Percentiles rank a stretch among this genome's conserved stretches.
These are phyloP conservation scores for Emmonsia crescens DNA, from an alignment of 2,329 filamentous ascomycete species.

Conservation along the genomic window DNA sequence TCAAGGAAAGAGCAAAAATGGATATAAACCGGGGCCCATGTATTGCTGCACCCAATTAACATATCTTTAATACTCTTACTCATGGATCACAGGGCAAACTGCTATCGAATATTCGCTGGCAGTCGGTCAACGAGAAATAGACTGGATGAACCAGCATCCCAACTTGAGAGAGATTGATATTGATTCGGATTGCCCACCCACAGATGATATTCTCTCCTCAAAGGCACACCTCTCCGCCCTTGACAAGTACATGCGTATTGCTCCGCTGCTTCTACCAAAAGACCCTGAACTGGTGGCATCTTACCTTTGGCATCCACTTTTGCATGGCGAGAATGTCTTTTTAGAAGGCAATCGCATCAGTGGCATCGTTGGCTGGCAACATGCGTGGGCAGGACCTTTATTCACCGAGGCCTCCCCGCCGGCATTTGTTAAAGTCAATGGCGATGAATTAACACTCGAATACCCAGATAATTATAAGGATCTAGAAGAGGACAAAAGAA, in stretches of 20 bases:
- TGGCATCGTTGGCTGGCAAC: constrained; percentile 17
- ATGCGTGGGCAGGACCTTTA: neutral
- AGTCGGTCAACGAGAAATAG: constrained; percentile 9
- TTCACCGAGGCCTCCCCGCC: neutral
- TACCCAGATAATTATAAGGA: neutral
- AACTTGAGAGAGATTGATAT: constrained; percentile 16
- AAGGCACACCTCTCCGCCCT: constrained; percentile 21
- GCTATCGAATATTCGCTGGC: neutral
- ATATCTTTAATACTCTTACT: neutral
- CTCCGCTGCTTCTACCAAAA: constrained; percentile 21
- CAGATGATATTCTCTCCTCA: constrained; percentile 19
- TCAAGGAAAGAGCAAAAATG: constrained; percentile 12
- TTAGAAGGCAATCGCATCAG: constrained; percentile 13
- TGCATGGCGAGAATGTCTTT: constrained; percentile 32
- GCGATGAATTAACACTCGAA: neutral
- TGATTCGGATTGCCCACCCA: constrained; percentile 16
- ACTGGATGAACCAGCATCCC: constrained; percentile 24
- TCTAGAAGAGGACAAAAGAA: neutral
- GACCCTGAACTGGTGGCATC: constrained; percentile 15
- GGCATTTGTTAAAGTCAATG: neutral
- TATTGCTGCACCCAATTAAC: constrained; percentile 4
- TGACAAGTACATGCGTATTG: constrained; percentile 21
- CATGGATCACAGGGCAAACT: neutral
- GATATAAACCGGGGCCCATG: constrained; percentile 16
- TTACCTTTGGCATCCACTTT: constrained; percentile 31